A percentile compares a stretch with the other conserved stretches of the same genome.
These are phyloP conservation scores for Diphasiastrum complanatum DNA, from an alignment of 83 land plant genomes.

Conservation along the genomic window DNA sequence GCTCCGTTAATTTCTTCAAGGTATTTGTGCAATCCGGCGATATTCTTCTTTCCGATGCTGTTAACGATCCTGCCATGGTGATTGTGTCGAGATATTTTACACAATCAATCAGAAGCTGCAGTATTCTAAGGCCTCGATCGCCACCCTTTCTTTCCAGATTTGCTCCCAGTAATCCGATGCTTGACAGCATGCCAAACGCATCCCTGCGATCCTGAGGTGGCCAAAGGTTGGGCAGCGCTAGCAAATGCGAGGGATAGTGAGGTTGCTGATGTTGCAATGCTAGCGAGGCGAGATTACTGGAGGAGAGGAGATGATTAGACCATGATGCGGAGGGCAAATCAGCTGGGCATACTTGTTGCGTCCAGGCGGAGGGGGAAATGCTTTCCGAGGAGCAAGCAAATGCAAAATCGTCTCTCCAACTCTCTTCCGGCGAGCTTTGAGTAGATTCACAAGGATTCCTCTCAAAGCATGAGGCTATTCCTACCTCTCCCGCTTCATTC, in stretches of 20 bases:
- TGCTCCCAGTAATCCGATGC: background rate
- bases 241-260: background rate
- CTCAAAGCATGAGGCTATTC: background rate
- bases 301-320: background rate
- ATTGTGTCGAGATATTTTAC: no score
- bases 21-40: background rate
- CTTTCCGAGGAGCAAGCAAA: background rate
- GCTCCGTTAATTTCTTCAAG: background rate
- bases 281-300: background rate
- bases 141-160: background rate
- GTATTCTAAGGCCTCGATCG: background rate
- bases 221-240: background rate
- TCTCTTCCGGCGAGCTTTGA: background rate
- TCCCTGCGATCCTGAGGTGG: background rate
- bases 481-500: background rate
- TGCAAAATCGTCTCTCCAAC: background rate
- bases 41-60: background rate
- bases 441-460: constrained; percentile 2
- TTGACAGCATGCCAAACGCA: background rate
- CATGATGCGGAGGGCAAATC: background rate
- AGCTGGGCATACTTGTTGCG: background rate
- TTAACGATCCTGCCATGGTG: background rate
- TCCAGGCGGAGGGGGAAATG: background rate
- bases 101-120: background rate
- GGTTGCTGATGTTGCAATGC: constrained; percentile 2